A percentile compares a stretch with the other conserved stretches of the same genome.
phyloP scores from a whole-genome alignment of 495 filamentous ascomycete genomes.

The Patellaria atrata region DNA sequence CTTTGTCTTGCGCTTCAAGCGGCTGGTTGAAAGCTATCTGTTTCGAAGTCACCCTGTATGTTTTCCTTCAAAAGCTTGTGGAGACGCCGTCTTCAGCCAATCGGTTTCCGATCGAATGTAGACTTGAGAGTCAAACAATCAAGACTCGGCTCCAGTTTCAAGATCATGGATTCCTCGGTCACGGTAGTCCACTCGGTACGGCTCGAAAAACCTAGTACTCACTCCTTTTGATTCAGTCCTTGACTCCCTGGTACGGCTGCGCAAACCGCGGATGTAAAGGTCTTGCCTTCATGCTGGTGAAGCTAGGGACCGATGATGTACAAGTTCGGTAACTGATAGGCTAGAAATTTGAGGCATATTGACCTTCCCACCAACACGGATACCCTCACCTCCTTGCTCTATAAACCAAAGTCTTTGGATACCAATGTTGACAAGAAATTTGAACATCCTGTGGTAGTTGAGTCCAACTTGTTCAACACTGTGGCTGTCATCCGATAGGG shows the following conservation, averaged over 20 bases:
- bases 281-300: neutral
- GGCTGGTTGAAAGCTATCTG: too few species aligned
- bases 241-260: neutral
- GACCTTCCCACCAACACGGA: slow-evolving; percentile 16
- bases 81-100: too few species aligned
- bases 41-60: too few species aligned
- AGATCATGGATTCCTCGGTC: neutral
- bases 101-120: too few species aligned
- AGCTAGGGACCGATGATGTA: slow-evolving; percentile 12
- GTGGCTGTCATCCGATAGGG: slow-evolving; percentile 85
- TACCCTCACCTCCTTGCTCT: slow-evolving; percentile 4
- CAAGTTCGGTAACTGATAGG: slow-evolving; percentile 12
- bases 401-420: slow-evolving; percentile 27
- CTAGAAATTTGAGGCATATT: slow-evolving; percentile 14
- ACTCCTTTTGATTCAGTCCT: neutral
- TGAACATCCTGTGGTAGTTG: slow-evolving; percentile 46
- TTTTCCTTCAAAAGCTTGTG: too few species aligned
- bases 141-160: neutral
- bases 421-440: slow-evolving; percentile 38
- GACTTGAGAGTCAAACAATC: too few species aligned
- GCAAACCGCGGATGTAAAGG: neutral
- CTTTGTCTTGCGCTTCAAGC: too few species aligned
- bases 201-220: neutral
- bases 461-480: slow-evolving; percentile 63
- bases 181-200: neutral